Percentiles rank a stretch among this genome's conserved stretches.
Conservation (phyloP, 257 asterid genomes). For the Perilla frutescens region DNA sequence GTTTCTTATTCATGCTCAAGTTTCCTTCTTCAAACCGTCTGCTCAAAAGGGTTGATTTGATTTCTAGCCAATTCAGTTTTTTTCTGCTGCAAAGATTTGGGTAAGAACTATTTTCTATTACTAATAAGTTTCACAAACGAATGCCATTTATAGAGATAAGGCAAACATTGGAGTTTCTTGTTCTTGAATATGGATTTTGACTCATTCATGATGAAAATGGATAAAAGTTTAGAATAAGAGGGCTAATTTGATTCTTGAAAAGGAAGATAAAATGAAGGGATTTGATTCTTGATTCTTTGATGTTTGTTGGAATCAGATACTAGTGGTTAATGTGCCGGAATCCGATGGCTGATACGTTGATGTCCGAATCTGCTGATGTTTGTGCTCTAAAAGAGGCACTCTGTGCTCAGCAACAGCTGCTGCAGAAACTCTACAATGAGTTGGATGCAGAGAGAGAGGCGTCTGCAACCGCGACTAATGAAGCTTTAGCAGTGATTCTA, state of each 20-base stretch:
- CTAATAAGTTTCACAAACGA: background rate
- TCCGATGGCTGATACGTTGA: conserved; percentile 47
- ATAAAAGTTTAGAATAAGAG: background rate
- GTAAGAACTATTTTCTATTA: conserved; percentile 22
- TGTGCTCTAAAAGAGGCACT: conserved; percentile 61
- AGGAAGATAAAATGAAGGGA: background rate
- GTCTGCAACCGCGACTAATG: conserved; percentile 71
- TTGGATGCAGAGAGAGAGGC: conserved; percentile 90
- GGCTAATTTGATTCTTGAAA: background rate
- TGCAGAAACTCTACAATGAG: conserved; percentile 76
- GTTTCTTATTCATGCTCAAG: background rate
- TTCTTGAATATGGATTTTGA: conserved; percentile 23
- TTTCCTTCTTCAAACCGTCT: background rate
- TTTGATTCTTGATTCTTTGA: background rate
- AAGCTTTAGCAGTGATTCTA: conserved; percentile 73
- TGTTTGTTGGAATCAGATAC: background rate
- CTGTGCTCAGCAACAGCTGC: conserved; percentile 67
- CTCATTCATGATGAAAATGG: background rate
- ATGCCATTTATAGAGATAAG: conserved; percentile 7
- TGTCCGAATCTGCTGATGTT: conserved; percentile 45
- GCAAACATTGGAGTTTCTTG: conserved; percentile 26
- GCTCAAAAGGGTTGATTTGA: conserved; percentile 24
- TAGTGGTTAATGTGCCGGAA: conserved; percentile 12
- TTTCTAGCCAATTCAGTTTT: background rate
- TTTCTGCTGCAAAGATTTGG: conserved; percentile 31